phyloP scores from a whole-genome alignment of 257 asterid species.

The Lycium barbarum region DNA sequence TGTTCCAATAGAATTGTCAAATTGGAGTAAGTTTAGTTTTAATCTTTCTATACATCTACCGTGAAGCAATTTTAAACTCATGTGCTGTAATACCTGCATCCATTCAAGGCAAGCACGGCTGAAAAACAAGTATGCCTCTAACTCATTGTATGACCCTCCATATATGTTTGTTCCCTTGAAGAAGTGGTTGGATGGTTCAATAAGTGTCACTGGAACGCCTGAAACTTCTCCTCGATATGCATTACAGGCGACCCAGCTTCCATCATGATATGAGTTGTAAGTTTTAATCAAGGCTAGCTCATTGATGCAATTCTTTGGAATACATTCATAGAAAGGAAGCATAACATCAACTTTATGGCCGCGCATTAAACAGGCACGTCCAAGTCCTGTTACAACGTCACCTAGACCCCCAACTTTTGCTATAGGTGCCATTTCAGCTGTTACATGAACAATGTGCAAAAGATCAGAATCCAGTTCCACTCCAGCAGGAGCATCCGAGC shows the following conservation, averaged over 20 bases:
- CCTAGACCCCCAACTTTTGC: slow-evolving; percentile 96
- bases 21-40: not conserved
- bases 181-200: slow-evolving; percentile 75
- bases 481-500: slow-evolving; percentile 40
- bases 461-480: slow-evolving; percentile 65
- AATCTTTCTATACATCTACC: slow-evolving; percentile 2
- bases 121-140: slow-evolving; percentile 85
- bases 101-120: slow-evolving; percentile 94
- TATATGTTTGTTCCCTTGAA: slow-evolving; percentile 80
- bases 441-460: slow-evolving; percentile 71
- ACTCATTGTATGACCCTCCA: slow-evolving; percentile 89
- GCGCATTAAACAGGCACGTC: slow-evolving; percentile 68
- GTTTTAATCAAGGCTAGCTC: slow-evolving; percentile 57
- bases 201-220: slow-evolving; percentile 63
- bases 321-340: slow-evolving; percentile 88
- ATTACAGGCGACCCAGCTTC: slow-evolving; percentile 72
- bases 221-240: slow-evolving; percentile 68
- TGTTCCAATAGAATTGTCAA: not conserved
- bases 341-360: slow-evolving; percentile 81
- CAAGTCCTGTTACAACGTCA: slow-evolving; percentile 85
- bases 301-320: slow-evolving; percentile 55
- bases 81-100: slow-evolving; percentile 70
- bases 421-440: slow-evolving; percentile 92
- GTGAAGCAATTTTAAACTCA: not conserved
- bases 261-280: slow-evolving; percentile 66